Evolutionary conservation across 2,329 filamentous ascomycete genomes (phyloP), one percentile per base, ranked within the genome.

Genomic region (Nigrospora oryzae): DNA sequence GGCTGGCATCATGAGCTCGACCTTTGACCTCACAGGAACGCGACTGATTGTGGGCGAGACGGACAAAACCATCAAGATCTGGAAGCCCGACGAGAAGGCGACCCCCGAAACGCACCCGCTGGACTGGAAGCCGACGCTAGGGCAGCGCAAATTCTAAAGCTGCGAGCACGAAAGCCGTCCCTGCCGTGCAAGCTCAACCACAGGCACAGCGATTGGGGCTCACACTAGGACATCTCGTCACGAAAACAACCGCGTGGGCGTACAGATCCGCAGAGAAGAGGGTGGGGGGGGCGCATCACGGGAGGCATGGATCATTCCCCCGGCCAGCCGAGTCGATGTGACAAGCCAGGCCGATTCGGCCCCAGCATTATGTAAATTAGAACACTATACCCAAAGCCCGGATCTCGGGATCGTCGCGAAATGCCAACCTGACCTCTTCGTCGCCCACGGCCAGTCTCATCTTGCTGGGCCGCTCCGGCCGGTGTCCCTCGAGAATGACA

Each of bases 11-110:
- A 95, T 98, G 84, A 88, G 86, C 60, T 89, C 87, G 13, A 95
- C 84, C 0, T 98, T 95, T 60, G 93, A 98, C 59, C 79, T 78
- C 48, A 95, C 90, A 0, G 93, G 93, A 0, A 61, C 96, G 58
- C 79, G 93, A 54, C 71, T 98, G 55, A 95, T 98, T 51, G 90
- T 86, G 16, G 94, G 94, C 38, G 93, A 98, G 67, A 88, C 89
- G 6, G 93, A 98, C 63, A 98, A 98, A 75, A 95, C 90, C 0
- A 95, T 96, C 64, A 97, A 98, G 77, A 81, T 98, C 46, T 98
- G 93, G 93, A 94, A 90, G 65, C 86, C 84, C 54, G 93, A 98
- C 62, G 88, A 94, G 39, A 79, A 84, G 43, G 93, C 93, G 15
- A 96, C 91, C 1, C 85, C 86, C 34, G 89, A 97, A 63, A 86